Percentiles rank a stretch among this genome's conserved stretches.
Conservation (phyloP, 2,329 filamentous ascomycete genomes). For the Colletotrichum tropicale region DNA sequence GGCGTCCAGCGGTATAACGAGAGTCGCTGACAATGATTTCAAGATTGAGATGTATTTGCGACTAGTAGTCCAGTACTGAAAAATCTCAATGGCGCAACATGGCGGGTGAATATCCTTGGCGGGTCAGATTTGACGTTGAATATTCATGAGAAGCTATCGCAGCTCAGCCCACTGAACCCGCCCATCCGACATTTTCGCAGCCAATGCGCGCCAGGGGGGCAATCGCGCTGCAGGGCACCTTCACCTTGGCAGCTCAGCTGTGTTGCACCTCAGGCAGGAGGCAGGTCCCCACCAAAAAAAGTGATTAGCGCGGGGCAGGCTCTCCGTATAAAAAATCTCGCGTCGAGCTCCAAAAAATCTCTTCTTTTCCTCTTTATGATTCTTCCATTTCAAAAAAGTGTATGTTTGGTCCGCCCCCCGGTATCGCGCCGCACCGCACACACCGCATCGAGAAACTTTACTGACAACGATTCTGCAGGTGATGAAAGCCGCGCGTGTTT, state of each 20-base stretch:
- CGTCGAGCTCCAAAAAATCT: conserved; percentile 36
- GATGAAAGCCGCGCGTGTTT: conserved; percentile 99
- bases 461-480: conserved; percentile 63
- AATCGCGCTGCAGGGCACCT: not conserved
- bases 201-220: not conserved
- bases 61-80: not conserved
- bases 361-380: conserved; percentile 72
- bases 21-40: too few species aligned
- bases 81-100: not conserved
- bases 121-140: not conserved
- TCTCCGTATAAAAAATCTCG: conserved; percentile 39
- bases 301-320: conserved; percentile 21
- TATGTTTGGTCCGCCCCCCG: conserved; percentile 57
- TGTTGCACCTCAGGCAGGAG: conserved; percentile 19
- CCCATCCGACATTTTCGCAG: not conserved
- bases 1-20: not conserved
- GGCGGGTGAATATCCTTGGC: not conserved
- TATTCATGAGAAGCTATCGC: conserved; percentile 1
- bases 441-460: not conserved
- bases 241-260: not conserved
- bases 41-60: not conserved
- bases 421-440: conserved; percentile 8
- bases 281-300: conserved; percentile 27
- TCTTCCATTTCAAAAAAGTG: conserved; percentile 99
- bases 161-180: conserved; percentile 2